These are phyloP conservation scores for Torulaspora maleeae DNA, from an alignment of 805 yeast genomes.

Conservation along the genomic window DNA sequence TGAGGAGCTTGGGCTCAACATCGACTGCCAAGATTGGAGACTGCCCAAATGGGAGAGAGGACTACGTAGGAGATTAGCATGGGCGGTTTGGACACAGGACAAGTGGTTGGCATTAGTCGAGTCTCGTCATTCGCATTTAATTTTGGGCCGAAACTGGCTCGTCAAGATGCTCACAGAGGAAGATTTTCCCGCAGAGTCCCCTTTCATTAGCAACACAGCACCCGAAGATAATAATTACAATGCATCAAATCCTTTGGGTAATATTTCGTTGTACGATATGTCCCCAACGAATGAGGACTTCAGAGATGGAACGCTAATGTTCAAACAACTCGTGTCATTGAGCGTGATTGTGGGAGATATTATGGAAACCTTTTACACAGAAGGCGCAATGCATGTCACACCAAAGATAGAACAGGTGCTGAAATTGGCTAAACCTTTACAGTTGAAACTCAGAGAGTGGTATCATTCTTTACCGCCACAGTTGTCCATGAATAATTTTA, in stretches of 20 bases:
- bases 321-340: conserved; percentile 61
- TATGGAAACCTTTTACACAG: conserved; percentile 64
- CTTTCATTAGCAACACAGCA: conserved; percentile 19
- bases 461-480: conserved; percentile 64
- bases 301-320: conserved; percentile 63
- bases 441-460: conserved; percentile 67
- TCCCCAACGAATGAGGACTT: conserved; percentile 47
- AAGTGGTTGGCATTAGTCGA: conserved; percentile 84
- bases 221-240: conserved; percentile 1
- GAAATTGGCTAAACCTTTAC: conserved; percentile 75
- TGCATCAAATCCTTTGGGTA: conserved; percentile 14
- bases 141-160: conserved; percentile 71
- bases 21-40: conserved; percentile 89
- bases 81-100: conserved; percentile 93
- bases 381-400: conserved; percentile 54
- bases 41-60: conserved; percentile 95
- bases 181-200: conserved; percentile 72
- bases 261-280: conserved; percentile 27
- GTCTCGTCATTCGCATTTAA: conserved; percentile 78
- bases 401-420: conserved; percentile 63
- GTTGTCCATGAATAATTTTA: conserved; percentile 57
- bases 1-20: conserved; percentile 85
- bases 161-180: conserved; percentile 61
- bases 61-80: conserved; percentile 77
- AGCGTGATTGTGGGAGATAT: conserved; percentile 69